Percentiles rank a stretch among this genome's conserved stretches.
Evolutionary conservation across 164 flowering plant genomes (phyloP).

Genomic region (Akebia trifoliata): DNA sequence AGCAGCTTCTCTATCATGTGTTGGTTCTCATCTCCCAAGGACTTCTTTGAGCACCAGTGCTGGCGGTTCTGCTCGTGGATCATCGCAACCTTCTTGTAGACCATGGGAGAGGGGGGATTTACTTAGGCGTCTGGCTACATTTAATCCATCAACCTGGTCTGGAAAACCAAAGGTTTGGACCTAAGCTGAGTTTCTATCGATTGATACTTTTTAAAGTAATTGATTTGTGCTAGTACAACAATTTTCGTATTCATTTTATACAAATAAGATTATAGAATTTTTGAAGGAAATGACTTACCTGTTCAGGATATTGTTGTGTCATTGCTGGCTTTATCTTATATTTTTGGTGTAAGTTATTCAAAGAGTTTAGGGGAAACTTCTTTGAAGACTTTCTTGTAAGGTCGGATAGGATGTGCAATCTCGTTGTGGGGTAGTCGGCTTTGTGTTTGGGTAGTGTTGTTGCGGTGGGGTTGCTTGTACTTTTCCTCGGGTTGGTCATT

Average conservation of each 20-base stretch:
- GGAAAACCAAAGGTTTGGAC: constrained; percentile 82
- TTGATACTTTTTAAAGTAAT: background rate
- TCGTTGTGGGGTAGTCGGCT: no score
- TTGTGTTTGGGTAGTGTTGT: no score
- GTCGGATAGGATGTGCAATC: no score
- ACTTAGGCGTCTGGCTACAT: constrained; percentile 85
- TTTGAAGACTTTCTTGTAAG: no score
- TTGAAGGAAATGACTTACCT: no score
- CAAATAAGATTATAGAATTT: no score
- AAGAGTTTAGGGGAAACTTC: no score
- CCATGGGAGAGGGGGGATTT: constrained; percentile 99
- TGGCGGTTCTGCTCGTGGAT: constrained; percentile 74
- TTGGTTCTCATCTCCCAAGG: constrained; percentile 59
- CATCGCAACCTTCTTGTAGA: constrained; percentile 75
- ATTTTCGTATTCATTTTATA: background rate
- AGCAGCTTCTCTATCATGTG: constrained; percentile 64
- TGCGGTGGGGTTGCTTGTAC: no score
- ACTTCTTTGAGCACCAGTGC: constrained; percentile 76
- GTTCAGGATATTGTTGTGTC: no score
- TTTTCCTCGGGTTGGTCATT: no score
- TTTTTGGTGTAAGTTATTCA: no score
- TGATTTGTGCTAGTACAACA: background rate
- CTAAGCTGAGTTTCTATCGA: constrained; percentile 5
- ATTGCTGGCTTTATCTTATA: no score
- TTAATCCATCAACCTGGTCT: constrained; percentile 83